These are phyloP conservation scores for Acer campestre DNA, from an alignment of 345 rosid species.

Conservation along the genomic window DNA sequence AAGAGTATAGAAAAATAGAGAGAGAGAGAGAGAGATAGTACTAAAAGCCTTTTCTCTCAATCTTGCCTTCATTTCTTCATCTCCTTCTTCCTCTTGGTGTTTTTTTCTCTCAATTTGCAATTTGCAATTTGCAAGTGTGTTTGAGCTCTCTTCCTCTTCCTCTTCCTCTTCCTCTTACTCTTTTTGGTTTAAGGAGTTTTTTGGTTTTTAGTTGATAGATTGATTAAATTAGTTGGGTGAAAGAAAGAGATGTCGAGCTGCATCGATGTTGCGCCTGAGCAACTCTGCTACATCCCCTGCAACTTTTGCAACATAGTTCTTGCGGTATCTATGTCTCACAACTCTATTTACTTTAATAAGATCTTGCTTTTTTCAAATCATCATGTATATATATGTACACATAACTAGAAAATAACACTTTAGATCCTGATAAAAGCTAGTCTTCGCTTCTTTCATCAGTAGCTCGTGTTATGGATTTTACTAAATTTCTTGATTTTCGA, in stretches of 20 bases:
- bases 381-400: slow-evolving; percentile 15
- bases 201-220: background rate
- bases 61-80: slow-evolving; percentile 22
- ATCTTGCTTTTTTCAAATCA: slow-evolving; percentile 27
- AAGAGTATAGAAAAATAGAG: background rate
- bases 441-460: slow-evolving; percentile 28
- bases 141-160: background rate
- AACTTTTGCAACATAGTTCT: slow-evolving; percentile 97
- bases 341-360: slow-evolving; percentile 31
- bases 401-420: slow-evolving; percentile 28
- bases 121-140: slow-evolving; percentile 25
- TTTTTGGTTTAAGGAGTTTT: slow-evolving; percentile 26
- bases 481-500: slow-evolving; percentile 28
- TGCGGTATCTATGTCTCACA: slow-evolving; percentile 59
- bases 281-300: slow-evolving; percentile 99
- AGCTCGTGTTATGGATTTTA: slow-evolving; percentile 17
- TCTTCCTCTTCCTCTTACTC: slow-evolving; percentile 9
- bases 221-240: slow-evolving; percentile 15
- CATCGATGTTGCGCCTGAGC: slow-evolving; percentile 57
- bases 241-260: slow-evolving; percentile 46
- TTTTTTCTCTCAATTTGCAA: slow-evolving; percentile 11
- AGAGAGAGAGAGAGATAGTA: background rate
- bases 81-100: slow-evolving; percentile 1
- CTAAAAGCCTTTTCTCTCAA: slow-evolving; percentile 9
- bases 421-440: slow-evolving; percentile 38